phyloP scores from a whole-genome alignment of 768 basidiomycete species.

The Kwoniella botswanensis region DNA sequence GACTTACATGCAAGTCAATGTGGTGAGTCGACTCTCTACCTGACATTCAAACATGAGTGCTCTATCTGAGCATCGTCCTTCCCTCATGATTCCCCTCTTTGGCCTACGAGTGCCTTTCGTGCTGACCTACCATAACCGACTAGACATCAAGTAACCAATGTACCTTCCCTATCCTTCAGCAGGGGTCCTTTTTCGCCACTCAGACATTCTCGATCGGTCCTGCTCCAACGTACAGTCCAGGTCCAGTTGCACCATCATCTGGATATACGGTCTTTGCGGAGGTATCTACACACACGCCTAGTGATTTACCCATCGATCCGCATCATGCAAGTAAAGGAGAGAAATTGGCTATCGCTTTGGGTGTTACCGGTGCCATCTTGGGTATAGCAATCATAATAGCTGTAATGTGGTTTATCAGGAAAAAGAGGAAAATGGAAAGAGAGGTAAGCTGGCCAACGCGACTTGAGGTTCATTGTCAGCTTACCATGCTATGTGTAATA shows the following conservation, averaged over 20 bases:
- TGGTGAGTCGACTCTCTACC: conserved; percentile 38
- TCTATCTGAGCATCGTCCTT: too few relatives aligned
- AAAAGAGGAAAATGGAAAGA: conserved; percentile 32
- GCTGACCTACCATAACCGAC: not conserved
- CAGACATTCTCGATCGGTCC: conserved; percentile 47
- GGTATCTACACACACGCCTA: conserved; percentile 37
- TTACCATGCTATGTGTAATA: conserved; percentile 16
- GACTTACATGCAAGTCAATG: conserved; percentile 50
- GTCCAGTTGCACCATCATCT: conserved; percentile 31
- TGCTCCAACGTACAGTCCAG: conserved; percentile 33
- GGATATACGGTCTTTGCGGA: conserved; percentile 47
- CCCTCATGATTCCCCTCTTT: too few relatives aligned
- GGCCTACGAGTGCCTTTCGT: not conserved
- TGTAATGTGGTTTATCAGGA: conserved; percentile 43
- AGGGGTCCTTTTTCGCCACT: conserved; percentile 52
- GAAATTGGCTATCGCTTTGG: conserved; percentile 46
- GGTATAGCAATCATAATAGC: conserved; percentile 35
- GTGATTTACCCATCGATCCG: conserved; percentile 45
- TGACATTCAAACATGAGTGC: too few relatives aligned
- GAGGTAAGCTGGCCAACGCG: conserved; percentile 44
- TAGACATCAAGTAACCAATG: conserved; percentile 35
- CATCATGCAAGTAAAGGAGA: conserved; percentile 26
- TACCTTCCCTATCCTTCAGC: conserved; percentile 22
- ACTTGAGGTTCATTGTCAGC: not conserved
- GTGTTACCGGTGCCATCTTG: conserved; percentile 44